Percentiles rank a stretch among this genome's conserved stretches.
Evolutionary conservation across 805 yeast species (phyloP).

Genomic region (Lipomyces spencermartinsiae): DNA sequence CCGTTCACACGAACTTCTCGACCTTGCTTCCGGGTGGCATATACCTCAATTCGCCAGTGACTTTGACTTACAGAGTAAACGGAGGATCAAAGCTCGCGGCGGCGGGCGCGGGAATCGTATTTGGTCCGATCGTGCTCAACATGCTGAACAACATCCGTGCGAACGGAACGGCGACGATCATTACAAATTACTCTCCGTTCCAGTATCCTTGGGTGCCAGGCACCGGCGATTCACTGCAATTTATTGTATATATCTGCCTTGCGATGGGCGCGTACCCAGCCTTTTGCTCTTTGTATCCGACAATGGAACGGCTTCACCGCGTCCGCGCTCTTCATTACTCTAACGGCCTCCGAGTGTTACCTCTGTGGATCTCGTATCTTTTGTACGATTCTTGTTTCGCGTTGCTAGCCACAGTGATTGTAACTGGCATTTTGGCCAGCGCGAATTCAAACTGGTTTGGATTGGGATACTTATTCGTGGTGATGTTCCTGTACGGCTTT

Average conservation of each 20-base stretch:
- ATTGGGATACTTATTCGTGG: conserved; percentile 44
- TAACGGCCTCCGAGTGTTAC: conserved; percentile 46
- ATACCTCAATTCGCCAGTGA: conserved; percentile 37
- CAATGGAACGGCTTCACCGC: conserved; percentile 45
- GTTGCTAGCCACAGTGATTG: conserved; percentile 40
- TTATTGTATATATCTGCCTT: conserved; percentile 45
- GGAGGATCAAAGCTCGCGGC: conserved; percentile 21
- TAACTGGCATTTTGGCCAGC: conserved; percentile 42
- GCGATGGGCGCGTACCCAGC: conserved; percentile 48
- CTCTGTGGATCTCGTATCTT: conserved; percentile 46
- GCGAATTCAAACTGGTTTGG: conserved; percentile 40
- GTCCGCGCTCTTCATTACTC: conserved; percentile 49
- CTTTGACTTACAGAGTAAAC: conserved; percentile 43
- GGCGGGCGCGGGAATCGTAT: conserved; percentile 35
- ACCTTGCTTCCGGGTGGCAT: conserved; percentile 45
- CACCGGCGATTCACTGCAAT: conserved; percentile 46
- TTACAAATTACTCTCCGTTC: conserved; percentile 45
- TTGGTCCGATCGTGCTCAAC: conserved; percentile 42
- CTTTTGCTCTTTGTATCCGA: conserved; percentile 45
- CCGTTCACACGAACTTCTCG: conserved; percentile 38
- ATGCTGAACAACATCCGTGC: conserved; percentile 41
- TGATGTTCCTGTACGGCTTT: conserved; percentile 44
- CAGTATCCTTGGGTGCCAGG: conserved; percentile 44
- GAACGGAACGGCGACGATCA: conserved; percentile 42
- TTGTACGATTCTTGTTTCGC: conserved; percentile 40